A percentile compares a stretch with the other conserved stretches of the same genome.
These are phyloP conservation scores for Arctium lappa DNA, from an alignment of 129 eudicot genomes.

Conservation along the genomic window DNA sequence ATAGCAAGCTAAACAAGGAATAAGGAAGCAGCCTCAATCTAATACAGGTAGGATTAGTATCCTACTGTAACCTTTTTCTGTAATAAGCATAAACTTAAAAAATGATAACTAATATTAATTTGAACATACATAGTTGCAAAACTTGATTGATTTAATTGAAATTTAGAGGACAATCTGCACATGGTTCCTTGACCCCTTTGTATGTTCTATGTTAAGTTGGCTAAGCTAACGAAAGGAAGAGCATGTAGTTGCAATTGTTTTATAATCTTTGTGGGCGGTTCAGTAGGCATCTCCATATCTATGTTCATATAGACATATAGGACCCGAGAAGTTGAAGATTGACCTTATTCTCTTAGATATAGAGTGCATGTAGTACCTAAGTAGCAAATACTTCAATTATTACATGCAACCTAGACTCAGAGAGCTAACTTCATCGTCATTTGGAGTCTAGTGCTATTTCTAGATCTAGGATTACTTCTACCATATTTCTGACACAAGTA, in stretches of 20 bases:
- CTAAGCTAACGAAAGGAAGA: background rate
- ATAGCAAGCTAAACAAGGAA: no score
- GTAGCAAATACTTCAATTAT: background rate
- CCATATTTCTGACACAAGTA: background rate
- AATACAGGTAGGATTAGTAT: no score
- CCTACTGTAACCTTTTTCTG: background rate
- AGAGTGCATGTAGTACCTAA: background rate
- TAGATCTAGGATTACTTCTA: background rate
- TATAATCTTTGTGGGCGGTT: background rate
- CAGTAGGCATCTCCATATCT: background rate
- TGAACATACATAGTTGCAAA: background rate
- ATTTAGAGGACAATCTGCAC: background rate
- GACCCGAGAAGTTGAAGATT: background rate
- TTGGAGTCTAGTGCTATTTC: background rate
- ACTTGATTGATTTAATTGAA: background rate
- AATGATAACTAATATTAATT: background rate
- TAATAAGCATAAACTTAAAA: background rate
- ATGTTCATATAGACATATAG: background rate
- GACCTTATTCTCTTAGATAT: background rate
- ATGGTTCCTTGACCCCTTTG: background rate
- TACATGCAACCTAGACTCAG: background rate
- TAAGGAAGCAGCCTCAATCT: no score
- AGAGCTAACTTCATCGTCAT: background rate
- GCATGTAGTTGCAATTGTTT: background rate
- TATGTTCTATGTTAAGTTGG: background rate